Evolutionary conservation across 2,329 filamentous ascomycete genomes (phyloP), one percentile per base, ranked within the genome.

Genomic region (Botryotinia globosa): DNA sequence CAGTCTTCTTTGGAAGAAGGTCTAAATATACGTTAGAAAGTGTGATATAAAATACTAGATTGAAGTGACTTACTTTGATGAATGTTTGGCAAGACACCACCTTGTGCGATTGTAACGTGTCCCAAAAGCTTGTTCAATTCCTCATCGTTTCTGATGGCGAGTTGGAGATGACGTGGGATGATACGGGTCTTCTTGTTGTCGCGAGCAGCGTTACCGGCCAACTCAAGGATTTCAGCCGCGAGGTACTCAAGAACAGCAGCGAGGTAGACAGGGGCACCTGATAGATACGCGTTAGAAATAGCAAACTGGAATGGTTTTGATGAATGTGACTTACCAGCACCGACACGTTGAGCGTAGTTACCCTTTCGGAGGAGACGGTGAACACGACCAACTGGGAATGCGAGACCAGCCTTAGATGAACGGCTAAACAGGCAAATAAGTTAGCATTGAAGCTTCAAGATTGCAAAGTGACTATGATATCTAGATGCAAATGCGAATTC

Each of bases 181-280:
- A 99, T 99, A 92, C 96, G 94, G 77, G 95, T 99, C 92, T 98
- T 98, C 93, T 99, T 99, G 91, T 98, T 98, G 87, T 99, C 96
- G 81, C 96, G 95, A 77, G 96, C 96, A 81, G 96, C 96, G 85
- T 99, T 99, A 81, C 96, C 96, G 84, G 96, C 96, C 86, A 99
- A 87, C 87, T 99, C 96, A 82, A 99, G 94, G 80, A 99, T 98
- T 88, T 99, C 96, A 78, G 96, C 96, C 79, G 96, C 95, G 74
- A 99, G 92, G 84, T 99, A 99, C 87, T 99, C 96, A 67, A 99
- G 94, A 72, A 99, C 96, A 72, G 95, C 95, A 78, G 95, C 95
- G 77, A 98, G 92, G 85, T 98, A 98, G 82, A 98, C 95, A 77
- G 95, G 95, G 79, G 95, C 95, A 87, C 88, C 87, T 88, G 78